Conservation (phyloP, 441 rosid species). For the Erodium moschatum region DNA sequence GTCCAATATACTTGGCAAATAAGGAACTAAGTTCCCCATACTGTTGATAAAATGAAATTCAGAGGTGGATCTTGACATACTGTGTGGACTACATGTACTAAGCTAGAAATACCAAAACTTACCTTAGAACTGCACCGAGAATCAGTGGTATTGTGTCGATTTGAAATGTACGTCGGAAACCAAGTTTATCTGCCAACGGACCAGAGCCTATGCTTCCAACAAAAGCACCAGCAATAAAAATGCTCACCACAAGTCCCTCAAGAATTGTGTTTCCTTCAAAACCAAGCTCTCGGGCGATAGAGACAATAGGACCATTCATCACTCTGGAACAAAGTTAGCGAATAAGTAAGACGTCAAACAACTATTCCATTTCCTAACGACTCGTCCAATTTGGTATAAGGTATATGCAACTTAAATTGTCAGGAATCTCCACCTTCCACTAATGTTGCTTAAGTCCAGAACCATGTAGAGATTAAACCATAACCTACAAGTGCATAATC, state of each 20-base stretch:
- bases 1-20: not conserved
- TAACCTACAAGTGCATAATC: not conserved
- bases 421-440: not conserved
- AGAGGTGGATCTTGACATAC: not conserved
- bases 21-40: not conserved
- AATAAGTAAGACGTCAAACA: constrained; percentile 11
- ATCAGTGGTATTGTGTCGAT: constrained; percentile 43
- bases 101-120: constrained; percentile 1
- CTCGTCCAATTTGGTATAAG: not conserved
- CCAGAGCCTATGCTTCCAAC: constrained; percentile 58
- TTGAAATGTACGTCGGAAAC: constrained; percentile 62
- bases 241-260: constrained; percentile 76
- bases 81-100: not conserved
- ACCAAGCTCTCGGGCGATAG: constrained; percentile 66
- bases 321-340: constrained; percentile 34
- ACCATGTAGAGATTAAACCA: no score
- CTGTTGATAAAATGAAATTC: not conserved
- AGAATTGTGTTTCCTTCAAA: constrained; percentile 59
- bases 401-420: not conserved
- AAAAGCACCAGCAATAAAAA: constrained; percentile 73
- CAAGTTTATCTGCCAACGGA: constrained; percentile 49
- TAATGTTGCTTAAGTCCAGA: not conserved
- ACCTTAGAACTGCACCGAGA: constrained; percentile 67
- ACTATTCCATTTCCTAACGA: not conserved
- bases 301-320: constrained; percentile 71